phyloP scores from a whole-genome alignment of 345 rosid species.

The Eutrema yunnanense region DNA sequence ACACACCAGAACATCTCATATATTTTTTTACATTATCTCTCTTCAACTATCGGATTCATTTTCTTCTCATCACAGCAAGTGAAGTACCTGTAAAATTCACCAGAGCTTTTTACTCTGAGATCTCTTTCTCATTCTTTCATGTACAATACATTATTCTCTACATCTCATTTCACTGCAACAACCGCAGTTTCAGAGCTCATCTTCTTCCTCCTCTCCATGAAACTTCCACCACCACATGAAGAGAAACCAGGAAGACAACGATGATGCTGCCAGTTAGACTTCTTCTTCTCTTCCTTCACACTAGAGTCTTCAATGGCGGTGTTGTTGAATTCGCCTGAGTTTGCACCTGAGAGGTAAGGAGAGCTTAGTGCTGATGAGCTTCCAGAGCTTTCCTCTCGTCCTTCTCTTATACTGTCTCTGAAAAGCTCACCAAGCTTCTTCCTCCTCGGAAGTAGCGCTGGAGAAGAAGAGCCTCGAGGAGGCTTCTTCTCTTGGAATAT shows the following conservation, averaged over 20 bases:
- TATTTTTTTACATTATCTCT: not conserved
- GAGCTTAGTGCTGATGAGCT: constrained; percentile 35
- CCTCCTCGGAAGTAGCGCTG: constrained; percentile 45
- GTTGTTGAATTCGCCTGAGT: constrained; percentile 40
- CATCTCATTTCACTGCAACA: constrained; percentile 36
- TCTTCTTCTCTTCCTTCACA: constrained; percentile 41
- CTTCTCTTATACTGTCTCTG: constrained; percentile 48
- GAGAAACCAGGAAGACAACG: constrained; percentile 80
- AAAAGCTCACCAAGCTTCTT: constrained; percentile 82
- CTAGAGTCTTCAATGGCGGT: constrained; percentile 36
- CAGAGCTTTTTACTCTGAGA: constrained; percentile 20
- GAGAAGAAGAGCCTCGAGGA: constrained; percentile 33
- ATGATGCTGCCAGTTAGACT: constrained; percentile 36
- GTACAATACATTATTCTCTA: constrained; percentile 8
- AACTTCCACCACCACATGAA: constrained; percentile 47
- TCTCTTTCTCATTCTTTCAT: constrained; percentile 15
- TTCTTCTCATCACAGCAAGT: constrained; percentile 11
- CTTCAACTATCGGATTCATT: constrained; percentile 3
- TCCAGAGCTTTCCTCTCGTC: constrained; percentile 27
- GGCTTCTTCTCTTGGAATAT: constrained; percentile 26
- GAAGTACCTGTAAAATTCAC: constrained; percentile 2
- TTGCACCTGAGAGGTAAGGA: constrained; percentile 48
- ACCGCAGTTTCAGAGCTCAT: constrained; percentile 36
- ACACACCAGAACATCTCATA: constrained; percentile 15
- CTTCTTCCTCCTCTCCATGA: constrained; percentile 74